Evolutionary conservation across 257 asterid genomes (phyloP).

Genomic region (Capsicum chinense): DNA sequence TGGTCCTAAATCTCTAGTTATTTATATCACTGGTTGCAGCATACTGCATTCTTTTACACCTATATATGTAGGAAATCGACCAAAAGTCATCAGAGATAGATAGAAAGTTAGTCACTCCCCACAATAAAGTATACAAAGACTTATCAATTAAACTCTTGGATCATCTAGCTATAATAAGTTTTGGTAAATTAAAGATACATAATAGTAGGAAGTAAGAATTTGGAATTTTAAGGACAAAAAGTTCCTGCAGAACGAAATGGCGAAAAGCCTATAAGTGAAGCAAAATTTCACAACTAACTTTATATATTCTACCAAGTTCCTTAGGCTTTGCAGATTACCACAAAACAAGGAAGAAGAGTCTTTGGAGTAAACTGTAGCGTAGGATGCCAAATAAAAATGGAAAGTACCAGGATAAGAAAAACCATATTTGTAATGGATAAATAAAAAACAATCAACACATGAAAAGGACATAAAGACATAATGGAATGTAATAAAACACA

Average conservation of each 20-base stretch:
- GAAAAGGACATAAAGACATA: too few relatives aligned
- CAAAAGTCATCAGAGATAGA: neutral
- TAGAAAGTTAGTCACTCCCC: neutral
- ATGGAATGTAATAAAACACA: too few relatives aligned
- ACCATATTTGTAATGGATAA: too few relatives aligned
- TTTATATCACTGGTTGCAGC: neutral
- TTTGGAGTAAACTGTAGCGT: too few relatives aligned
- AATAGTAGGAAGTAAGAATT: constrained; percentile 18
- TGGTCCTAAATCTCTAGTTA: too few relatives aligned
- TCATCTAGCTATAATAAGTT: constrained; percentile 22
- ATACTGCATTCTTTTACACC: constrained; percentile 16
- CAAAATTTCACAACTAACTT: constrained; percentile 7
- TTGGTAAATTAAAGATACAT: neutral
- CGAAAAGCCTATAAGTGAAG: constrained; percentile 26
- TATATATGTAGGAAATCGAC: neutral
- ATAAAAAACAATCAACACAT: too few relatives aligned
- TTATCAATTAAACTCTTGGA: neutral
- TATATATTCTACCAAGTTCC: neutral
- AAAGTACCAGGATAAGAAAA: too few relatives aligned
- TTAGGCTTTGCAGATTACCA: constrained; percentile 74
- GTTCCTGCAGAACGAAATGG: constrained; percentile 26
- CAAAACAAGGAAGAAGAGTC: constrained; percentile 87
- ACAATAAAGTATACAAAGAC: neutral
- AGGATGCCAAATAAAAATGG: too few relatives aligned
- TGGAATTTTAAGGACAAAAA: constrained; percentile 17